A percentile compares a stretch with the other conserved stretches of the same genome.
Evolutionary conservation across 2,329 filamentous ascomycete genomes (phyloP).

Genomic region (Sarocladiaceae sp.): DNA sequence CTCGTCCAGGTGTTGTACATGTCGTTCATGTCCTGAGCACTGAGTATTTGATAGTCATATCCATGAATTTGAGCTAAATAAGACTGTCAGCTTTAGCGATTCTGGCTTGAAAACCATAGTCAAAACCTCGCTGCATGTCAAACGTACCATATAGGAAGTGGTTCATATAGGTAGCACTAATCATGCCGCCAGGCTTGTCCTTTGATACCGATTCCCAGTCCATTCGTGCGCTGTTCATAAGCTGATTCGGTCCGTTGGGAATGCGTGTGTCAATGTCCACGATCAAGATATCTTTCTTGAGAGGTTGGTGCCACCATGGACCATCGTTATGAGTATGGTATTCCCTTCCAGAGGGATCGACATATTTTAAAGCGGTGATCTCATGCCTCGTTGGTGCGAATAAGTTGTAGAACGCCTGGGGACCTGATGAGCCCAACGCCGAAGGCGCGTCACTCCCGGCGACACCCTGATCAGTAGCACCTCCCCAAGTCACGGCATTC

Average conservation of each 20-base stretch:
- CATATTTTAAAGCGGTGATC: too few species aligned
- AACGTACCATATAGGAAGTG: conserved; percentile 25
- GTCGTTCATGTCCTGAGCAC: conserved; percentile 32
- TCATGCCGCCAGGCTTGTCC: not conserved
- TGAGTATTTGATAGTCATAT: conserved; percentile 44
- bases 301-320: not conserved
- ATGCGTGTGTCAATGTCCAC: conserved; percentile 6
- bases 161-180: conserved; percentile 27
- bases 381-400: too few species aligned
- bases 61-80: conserved; percentile 35
- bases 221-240: not conserved
- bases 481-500: too few species aligned
- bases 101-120: not conserved
- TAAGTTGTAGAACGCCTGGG: too few species aligned
- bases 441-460: too few species aligned
- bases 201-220: not conserved
- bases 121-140: not conserved
- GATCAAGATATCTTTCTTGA: conserved; percentile 7
- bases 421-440: too few species aligned
- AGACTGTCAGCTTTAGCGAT: conserved; percentile 21
- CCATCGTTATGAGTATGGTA: too few species aligned
- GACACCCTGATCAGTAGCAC: too few species aligned
- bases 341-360: too few species aligned
- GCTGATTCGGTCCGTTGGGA: not conserved
- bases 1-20: conserved; percentile 42